phyloP scores from a whole-genome alignment of 2,329 filamentous ascomycete genomes.

The Arthroderma sp. region DNA sequence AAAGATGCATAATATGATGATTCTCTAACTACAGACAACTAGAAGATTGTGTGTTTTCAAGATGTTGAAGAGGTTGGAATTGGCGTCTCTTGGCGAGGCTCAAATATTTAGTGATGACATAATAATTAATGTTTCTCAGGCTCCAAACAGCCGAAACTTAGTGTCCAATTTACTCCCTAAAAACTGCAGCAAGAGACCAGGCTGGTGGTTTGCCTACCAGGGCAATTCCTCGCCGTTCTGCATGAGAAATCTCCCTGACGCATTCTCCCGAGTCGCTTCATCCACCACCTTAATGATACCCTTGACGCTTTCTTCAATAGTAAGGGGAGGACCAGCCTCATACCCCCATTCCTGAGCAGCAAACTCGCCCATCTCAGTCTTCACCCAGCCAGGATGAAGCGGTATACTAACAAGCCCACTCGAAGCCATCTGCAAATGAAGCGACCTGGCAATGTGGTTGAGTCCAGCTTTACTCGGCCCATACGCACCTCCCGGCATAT shows the following conservation, averaged over 20 bases:
- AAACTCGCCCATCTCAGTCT: conserved; percentile 16
- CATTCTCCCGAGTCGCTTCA: conserved; percentile 20
- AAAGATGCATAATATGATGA: too few species aligned
- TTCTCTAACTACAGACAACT: too few species aligned
- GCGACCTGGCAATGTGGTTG: conserved; percentile 13
- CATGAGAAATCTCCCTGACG: conserved; percentile 23
- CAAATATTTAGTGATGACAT: too few species aligned
- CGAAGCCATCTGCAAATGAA: conserved; percentile 17
- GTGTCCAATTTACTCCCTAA: too few species aligned
- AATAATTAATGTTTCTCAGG: too few species aligned
- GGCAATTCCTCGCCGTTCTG: conserved; percentile 20
- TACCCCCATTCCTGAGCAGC: conserved; percentile 23
- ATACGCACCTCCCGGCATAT: conserved; percentile 14
- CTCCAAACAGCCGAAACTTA: too few species aligned
- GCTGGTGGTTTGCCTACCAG: background rate
- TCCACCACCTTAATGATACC: conserved; percentile 27
- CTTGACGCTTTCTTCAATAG: conserved; percentile 21
- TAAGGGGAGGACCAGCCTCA: conserved; percentile 14
- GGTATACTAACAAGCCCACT: conserved; percentile 12
- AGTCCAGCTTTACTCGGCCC: conserved; percentile 14
- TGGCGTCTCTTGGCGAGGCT: too few species aligned
- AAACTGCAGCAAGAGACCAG: too few species aligned
- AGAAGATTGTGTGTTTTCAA: too few species aligned
- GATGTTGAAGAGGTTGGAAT: too few species aligned
- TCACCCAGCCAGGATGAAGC: conserved; percentile 29